Percentiles rank a stretch among this genome's conserved stretches.
phyloP scores from a whole-genome alignment of 225 moss, liverwort and hornwort genomes.

The Physcomitrellopsis africana region DNA sequence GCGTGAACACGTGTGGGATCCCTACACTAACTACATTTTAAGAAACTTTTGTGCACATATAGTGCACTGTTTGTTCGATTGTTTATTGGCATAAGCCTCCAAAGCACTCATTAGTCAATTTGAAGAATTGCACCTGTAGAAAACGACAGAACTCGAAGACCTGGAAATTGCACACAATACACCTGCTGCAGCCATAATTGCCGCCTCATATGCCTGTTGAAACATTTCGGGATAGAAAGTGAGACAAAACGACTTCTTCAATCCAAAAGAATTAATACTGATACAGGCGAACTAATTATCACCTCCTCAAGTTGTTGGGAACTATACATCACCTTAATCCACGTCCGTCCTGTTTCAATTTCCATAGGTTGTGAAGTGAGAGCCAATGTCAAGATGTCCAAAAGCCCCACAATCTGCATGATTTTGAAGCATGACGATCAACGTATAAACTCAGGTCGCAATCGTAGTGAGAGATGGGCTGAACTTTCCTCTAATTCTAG shows the following conservation, averaged over 20 bases:
- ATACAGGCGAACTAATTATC: not conserved
- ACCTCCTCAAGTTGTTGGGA: conserved; percentile 12
- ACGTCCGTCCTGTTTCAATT: conserved; percentile 72
- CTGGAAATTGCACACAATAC: conserved; percentile 84
- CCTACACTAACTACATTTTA: conserved; percentile 8
- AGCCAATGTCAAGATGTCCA: conserved; percentile 75
- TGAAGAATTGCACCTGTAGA: conserved; percentile 60
- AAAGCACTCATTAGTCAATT: conserved; percentile 1
- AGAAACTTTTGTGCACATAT: not conserved
- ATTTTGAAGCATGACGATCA: conserved; percentile 24
- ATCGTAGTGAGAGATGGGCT: conserved; percentile 16
- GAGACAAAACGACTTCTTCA: conserved; percentile 1
- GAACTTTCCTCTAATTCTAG: not conserved
- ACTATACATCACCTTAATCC: conserved; percentile 70
- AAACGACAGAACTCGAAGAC: conserved; percentile 79
- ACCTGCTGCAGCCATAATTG: conserved; percentile 81
- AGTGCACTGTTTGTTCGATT: conserved; percentile 11
- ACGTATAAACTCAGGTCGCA: conserved; percentile 9
- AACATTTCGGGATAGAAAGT: not conserved
- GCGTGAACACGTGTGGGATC: conserved; percentile 1
- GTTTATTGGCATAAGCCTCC: not conserved
- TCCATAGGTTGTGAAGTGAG: conserved; percentile 72
- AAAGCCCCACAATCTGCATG: conserved; percentile 80
- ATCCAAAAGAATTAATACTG: not conserved
- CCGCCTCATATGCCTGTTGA: conserved; percentile 76